Percentiles rank a stretch among this genome's conserved stretches.
Conservation (phyloP, 2,329 filamentous ascomycete genomes). For the Penicillium olsonii region DNA sequence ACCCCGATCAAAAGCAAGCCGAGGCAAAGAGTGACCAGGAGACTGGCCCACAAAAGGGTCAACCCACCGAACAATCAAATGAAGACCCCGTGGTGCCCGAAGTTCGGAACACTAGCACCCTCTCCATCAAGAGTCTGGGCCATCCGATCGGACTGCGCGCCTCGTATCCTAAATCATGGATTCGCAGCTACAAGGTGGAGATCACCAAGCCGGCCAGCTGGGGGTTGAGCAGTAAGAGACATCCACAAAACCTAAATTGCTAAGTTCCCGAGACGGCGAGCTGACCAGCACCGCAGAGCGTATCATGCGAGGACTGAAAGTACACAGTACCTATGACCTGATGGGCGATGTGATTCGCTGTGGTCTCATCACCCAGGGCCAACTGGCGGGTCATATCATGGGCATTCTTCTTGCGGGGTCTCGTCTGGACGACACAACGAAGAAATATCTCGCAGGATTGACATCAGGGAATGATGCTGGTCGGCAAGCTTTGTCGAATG, state of each 20-base stretch:
- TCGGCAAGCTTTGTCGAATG: slow-evolving; percentile 6
- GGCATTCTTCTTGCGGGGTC: slow-evolving; percentile 2
- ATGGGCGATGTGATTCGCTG: slow-evolving; percentile 10
- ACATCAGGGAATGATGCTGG: slow-evolving; percentile 1
- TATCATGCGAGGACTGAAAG: slow-evolving; percentile 8
- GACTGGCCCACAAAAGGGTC: background rate
- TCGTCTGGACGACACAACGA: slow-evolving; percentile 7
- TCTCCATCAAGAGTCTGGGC: slow-evolving; percentile 4
- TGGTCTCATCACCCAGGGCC: slow-evolving; percentile 11
- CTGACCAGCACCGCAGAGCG: slow-evolving; percentile 3
- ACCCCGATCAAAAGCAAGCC: background rate
- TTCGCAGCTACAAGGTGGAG: slow-evolving; percentile 4
- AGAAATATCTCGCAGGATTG: slow-evolving; percentile 10
- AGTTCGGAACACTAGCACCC: slow-evolving; percentile 1
- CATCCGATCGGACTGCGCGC: slow-evolving; percentile 7
- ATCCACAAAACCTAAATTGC: background rate
- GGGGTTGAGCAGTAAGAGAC: slow-evolving; percentile 5
- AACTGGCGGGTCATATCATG: slow-evolving; percentile 9
- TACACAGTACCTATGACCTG: slow-evolving; percentile 9
- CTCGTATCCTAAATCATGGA: slow-evolving; percentile 6
- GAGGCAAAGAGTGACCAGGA: background rate
- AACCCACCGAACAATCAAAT: background rate
- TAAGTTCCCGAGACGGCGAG: background rate
- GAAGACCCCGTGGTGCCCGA: background rate
- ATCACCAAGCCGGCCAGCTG: slow-evolving; percentile 11